Percentiles rank a stretch among this genome's conserved stretches.
Conservation (phyloP, 1,284 basidiomycete genomes). For the Ganoderma leucocontextum region DNA sequence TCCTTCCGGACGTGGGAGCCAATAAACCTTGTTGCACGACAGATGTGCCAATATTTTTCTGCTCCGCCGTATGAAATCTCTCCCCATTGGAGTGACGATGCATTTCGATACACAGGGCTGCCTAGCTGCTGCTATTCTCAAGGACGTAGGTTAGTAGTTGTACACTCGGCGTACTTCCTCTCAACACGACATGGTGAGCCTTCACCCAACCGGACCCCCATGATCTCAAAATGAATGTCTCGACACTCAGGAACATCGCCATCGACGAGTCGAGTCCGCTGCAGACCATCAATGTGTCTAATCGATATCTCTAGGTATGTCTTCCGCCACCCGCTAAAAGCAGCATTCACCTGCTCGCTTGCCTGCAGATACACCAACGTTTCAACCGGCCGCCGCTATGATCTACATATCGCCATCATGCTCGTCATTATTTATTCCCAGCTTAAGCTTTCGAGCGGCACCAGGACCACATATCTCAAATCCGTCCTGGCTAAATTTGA, state of each 20-base stretch:
- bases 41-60: not conserved
- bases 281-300: not conserved
- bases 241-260: not conserved
- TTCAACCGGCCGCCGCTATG: not conserved
- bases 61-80: not conserved
- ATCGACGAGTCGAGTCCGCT: slow-evolving; percentile 1
- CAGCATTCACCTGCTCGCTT: not conserved
- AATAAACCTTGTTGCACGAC: not conserved
- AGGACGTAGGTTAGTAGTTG: no score
- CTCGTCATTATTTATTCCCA: not conserved
- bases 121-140: no score
- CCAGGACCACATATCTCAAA: not conserved
- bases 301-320: not conserved
- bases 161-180: not conserved
- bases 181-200: not conserved
- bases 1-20: not conserved
- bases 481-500: not conserved
- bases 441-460: not conserved
- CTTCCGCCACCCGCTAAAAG: not conserved
- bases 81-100: not conserved
- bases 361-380: not conserved
- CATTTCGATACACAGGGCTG: not conserved
- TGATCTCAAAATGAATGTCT: not conserved
- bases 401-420: not conserved
- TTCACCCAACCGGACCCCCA: not conserved